phyloP scores from a whole-genome alignment of 2,329 filamentous ascomycete genomes.

The Neocucurbitaria cava region DNA sequence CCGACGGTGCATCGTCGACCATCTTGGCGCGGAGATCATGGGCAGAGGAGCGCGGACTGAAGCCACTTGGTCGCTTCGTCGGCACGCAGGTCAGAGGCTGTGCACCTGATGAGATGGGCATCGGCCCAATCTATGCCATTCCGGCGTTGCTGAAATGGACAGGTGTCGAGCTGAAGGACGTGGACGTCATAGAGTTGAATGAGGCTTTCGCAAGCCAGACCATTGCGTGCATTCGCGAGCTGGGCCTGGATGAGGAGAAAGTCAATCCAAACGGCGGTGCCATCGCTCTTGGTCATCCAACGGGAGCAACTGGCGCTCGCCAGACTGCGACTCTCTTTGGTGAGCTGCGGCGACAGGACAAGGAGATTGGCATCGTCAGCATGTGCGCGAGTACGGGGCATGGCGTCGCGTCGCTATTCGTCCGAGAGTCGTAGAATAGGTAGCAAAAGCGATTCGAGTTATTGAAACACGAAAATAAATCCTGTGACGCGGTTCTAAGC shows the following conservation, averaged over 20 bases:
- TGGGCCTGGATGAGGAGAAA: constrained; percentile 74
- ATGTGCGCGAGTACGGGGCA: constrained; percentile 69
- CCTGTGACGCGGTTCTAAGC: neutral
- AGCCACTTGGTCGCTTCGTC: constrained; percentile 91
- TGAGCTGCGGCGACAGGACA: constrained; percentile 70
- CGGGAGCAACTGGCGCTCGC: constrained; percentile 75
- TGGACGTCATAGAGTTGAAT: constrained; percentile 92
- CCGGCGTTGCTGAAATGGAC: constrained; percentile 82
- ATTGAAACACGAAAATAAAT: neutral
- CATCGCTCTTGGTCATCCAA: constrained; percentile 81
- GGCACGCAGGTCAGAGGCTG: constrained; percentile 90
- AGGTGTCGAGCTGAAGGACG: constrained; percentile 77
- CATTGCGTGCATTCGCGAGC: constrained; percentile 77
- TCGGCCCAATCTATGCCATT: constrained; percentile 75
- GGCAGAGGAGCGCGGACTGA: constrained; percentile 83
- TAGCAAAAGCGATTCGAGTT: neutral
- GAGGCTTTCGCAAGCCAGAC: constrained; percentile 98
- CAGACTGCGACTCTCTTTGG: constrained; percentile 84
- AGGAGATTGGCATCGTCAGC: constrained; percentile 83
- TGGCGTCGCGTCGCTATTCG: constrained; percentile 41
- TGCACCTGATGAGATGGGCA: constrained; percentile 94
- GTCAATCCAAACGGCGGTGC: constrained; percentile 83
- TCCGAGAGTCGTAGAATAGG: constrained; percentile 32
- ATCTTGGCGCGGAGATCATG: constrained; percentile 93
- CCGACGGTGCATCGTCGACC: constrained; percentile 88